phyloP scores from a whole-genome alignment of 2,329 filamentous ascomycete genomes.

The Apiospora sp. region DNA sequence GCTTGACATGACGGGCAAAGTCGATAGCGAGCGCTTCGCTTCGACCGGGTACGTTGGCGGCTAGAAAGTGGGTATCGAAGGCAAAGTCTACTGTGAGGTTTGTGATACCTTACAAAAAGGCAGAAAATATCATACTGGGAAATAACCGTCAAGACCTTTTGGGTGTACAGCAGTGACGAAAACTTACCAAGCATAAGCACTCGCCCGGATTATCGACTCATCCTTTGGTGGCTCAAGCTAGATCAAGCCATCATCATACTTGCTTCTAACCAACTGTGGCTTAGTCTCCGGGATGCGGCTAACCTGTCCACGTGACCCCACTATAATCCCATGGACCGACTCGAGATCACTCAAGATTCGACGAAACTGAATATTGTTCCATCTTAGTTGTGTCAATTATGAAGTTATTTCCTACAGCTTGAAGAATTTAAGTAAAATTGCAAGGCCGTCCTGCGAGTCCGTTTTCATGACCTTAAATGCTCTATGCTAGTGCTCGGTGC shows the following conservation, averaged over 20 bases:
- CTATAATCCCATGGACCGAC: background rate
- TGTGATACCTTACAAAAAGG: slow-evolving; percentile 27
- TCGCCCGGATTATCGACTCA: slow-evolving; percentile 4
- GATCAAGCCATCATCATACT: slow-evolving; percentile 23
- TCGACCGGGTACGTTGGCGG: slow-evolving; percentile 27
- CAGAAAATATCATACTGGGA: background rate
- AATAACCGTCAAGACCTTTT: background rate
- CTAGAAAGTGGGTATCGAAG: slow-evolving; percentile 26
- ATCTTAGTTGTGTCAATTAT: background rate
- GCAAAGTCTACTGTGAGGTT: background rate
- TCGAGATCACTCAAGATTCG: background rate
- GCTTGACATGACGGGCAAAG: slow-evolving; percentile 43
- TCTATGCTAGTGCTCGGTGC: background rate
- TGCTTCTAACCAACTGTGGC: background rate
- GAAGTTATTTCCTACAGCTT: background rate
- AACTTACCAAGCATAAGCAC: slow-evolving; percentile 8
- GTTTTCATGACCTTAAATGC: background rate
- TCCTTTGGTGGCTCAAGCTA: slow-evolving; percentile 10
- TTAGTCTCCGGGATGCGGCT: slow-evolving; percentile 5
- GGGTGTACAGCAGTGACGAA: background rate
- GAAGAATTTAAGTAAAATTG: background rate
- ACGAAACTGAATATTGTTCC: background rate
- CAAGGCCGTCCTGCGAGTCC: background rate
- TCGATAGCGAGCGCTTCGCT: slow-evolving; percentile 31
- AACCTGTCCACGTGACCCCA: slow-evolving; percentile 9